phyloP scores from a whole-genome alignment of 139 green algal species.

The Axilococcus clingmanii region DNA sequence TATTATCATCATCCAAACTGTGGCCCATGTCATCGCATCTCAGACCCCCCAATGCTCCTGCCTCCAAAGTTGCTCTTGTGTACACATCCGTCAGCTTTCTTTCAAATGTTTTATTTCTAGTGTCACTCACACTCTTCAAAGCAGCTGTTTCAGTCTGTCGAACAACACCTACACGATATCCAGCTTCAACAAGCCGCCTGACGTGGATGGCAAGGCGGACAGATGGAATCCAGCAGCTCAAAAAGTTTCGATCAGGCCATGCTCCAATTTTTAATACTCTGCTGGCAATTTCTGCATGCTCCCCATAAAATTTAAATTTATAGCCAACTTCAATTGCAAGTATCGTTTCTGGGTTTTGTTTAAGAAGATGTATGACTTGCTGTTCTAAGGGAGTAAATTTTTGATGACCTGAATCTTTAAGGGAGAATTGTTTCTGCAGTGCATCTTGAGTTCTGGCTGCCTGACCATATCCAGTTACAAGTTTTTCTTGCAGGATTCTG shows the following conservation, averaged over 20 bases:
- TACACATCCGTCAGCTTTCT: slow-evolving; percentile 71
- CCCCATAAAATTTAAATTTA: slow-evolving; percentile 76
- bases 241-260: slow-evolving; percentile 59
- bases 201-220: slow-evolving; percentile 74
- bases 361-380: slow-evolving; percentile 39
- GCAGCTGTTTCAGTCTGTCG: slow-evolving; percentile 72
- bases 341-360: slow-evolving; percentile 50
- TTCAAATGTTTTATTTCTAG: slow-evolving; percentile 53
- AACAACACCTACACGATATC: slow-evolving; percentile 75
- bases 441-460: too few species aligned
- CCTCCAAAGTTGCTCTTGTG: slow-evolving; percentile 81
- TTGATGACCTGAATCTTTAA: too few species aligned
- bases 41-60: background rate
- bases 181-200: slow-evolving; percentile 65
- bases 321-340: slow-evolving; percentile 81
- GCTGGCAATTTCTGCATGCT: slow-evolving; percentile 66
- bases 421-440: too few species aligned
- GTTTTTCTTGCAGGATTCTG: too few species aligned
- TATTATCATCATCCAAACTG: background rate
- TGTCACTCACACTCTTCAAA: slow-evolving; percentile 62
- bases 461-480: too few species aligned
- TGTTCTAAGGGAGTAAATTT: slow-evolving; percentile 67
- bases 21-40: background rate
- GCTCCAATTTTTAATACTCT: slow-evolving; percentile 8
- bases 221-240: slow-evolving; percentile 70